Percentiles rank a stretch among this genome's conserved stretches.
phyloP scores from a whole-genome alignment of 2,329 filamentous ascomycete species.

The Coleophoma cylindrospora region DNA sequence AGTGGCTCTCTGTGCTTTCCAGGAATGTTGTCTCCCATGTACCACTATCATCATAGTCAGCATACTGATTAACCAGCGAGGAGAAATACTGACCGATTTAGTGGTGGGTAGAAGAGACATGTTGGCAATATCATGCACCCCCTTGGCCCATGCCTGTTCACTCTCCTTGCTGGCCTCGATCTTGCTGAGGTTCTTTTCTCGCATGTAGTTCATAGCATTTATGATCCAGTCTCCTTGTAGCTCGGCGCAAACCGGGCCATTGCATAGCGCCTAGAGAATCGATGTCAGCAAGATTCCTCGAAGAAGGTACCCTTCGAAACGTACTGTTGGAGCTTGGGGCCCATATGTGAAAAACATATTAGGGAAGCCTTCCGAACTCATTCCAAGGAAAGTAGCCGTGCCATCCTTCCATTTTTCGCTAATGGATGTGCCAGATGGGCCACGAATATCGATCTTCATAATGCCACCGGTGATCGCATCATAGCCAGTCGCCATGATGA shows the following conservation, averaged over 20 bases:
- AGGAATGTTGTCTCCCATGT: conserved; percentile 51
- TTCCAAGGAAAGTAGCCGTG: conserved; percentile 31
- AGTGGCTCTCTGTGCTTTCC: conserved; percentile 48
- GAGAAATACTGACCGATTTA: conserved; percentile 30
- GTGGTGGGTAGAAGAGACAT: conserved; percentile 42
- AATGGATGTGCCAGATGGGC: conserved; percentile 21
- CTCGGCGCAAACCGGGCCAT: conserved; percentile 49
- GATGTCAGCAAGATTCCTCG: not conserved
- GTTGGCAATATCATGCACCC: conserved; percentile 41
- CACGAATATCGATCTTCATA: conserved; percentile 24
- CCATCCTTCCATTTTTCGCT: conserved; percentile 28
- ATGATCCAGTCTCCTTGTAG: conserved; percentile 53
- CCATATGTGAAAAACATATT: conserved; percentile 38
- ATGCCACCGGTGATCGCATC: conserved; percentile 32
- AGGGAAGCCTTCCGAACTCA: conserved; percentile 32
- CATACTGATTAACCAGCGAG: not conserved
- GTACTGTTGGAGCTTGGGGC: conserved; percentile 37
- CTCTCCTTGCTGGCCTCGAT: conserved; percentile 44
- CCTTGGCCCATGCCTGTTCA: conserved; percentile 42
- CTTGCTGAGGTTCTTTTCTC: conserved; percentile 38
- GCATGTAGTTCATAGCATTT: conserved; percentile 43
- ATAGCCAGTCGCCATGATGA: conserved; percentile 33
- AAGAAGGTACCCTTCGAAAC: not conserved
- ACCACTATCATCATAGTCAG: conserved; percentile 19
- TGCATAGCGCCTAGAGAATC: conserved; percentile 31